phyloP scores from a whole-genome alignment of 2,329 filamentous ascomycete species.

The Talaromyces funiculosus region DNA sequence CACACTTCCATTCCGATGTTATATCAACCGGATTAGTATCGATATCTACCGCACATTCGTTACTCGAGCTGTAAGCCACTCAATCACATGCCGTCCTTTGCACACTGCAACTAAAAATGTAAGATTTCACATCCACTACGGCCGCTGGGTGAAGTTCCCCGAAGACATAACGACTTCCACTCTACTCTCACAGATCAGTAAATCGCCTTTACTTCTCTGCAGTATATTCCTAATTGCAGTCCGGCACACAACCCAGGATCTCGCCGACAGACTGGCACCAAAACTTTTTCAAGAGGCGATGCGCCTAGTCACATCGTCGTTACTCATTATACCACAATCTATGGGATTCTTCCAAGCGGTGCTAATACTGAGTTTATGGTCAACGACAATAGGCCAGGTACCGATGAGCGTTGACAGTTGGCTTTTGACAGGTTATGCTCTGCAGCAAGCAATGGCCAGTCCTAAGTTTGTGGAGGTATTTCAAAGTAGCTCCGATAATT shows the following conservation, averaged over 20 bases:
- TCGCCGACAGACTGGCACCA: slow-evolving; percentile 33
- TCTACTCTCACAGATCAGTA: slow-evolving; percentile 29
- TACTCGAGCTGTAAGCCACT: slow-evolving; percentile 2
- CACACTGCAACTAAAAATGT: not conserved
- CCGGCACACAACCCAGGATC: slow-evolving; percentile 36
- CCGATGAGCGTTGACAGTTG: slow-evolving; percentile 44
- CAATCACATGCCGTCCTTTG: no score
- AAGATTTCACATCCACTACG: slow-evolving; percentile 37
- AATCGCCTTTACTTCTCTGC: slow-evolving; percentile 36
- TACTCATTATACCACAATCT: slow-evolving; percentile 36
- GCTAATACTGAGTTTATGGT: slow-evolving; percentile 43
- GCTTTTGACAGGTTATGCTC: slow-evolving; percentile 41
- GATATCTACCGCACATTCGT: slow-evolving; percentile 7
- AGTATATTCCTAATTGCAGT: slow-evolving; percentile 40
- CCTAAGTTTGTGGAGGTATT: slow-evolving; percentile 26
- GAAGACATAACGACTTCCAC: slow-evolving; percentile 21
- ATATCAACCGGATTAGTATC: slow-evolving; percentile 9
- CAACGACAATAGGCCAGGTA: slow-evolving; percentile 42
- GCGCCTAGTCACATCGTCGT: slow-evolving; percentile 17
- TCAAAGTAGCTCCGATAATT: not conserved
- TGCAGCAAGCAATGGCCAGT: slow-evolving; percentile 39
- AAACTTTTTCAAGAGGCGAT: slow-evolving; percentile 32
- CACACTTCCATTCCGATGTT: not conserved
- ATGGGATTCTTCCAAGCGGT: slow-evolving; percentile 42
- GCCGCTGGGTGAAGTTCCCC: slow-evolving; percentile 39